Evolutionary conservation across 2,329 filamentous ascomycete species (phyloP), one percentile per base, ranked within the genome.

Genomic region (Claviceps pazoutovae): DNA sequence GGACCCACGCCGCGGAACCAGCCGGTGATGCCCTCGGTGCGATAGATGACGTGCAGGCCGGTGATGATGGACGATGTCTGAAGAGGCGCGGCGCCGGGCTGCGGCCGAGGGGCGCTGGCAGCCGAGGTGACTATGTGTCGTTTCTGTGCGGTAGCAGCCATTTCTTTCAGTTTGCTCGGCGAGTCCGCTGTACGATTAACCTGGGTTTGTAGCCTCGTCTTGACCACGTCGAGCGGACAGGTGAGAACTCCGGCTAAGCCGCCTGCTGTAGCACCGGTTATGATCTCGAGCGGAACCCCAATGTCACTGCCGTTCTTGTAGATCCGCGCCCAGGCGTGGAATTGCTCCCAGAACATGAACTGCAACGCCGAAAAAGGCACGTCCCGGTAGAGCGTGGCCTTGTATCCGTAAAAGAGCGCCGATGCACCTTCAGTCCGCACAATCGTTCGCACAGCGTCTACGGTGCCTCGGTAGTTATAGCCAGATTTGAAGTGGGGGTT

Each of bases 291-390:
- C 1, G 82, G 76, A 37, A 94, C 69, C 1, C 93, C 93, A 50
- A 98, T 94, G 53, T 96, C 88, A 53, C 84, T 79, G 56, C 83
- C 85, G 37, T 84, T 80, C 62, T 86, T 83, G 75, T 85, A 94
- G 50, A 80, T 68, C 62, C 85, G 85, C 1, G 93, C 90, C 75
- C 88, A 79, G 46, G 76, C 80, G 61, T 90, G 87, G 64, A 90
- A 90, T 67, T 97, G 88, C 68, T 98, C 93, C 73, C 95, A 98
- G 65, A 98, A 96, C 61, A 94, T 91, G 68, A 98, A 97, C 64
- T 98, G 93, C 11, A 98, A 71, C 0, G 93, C 93, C 0, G 91
- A 97, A 64, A 96, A 98, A 1, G 93, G 93, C 21, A 98, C 76
- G 61, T 98, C 93, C 53, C 93, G 85, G 70, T 87, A 93, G 3